Conservation (phyloP, 495 filamentous ascomycete species). For the Penicillium cataractarum region DNA sequence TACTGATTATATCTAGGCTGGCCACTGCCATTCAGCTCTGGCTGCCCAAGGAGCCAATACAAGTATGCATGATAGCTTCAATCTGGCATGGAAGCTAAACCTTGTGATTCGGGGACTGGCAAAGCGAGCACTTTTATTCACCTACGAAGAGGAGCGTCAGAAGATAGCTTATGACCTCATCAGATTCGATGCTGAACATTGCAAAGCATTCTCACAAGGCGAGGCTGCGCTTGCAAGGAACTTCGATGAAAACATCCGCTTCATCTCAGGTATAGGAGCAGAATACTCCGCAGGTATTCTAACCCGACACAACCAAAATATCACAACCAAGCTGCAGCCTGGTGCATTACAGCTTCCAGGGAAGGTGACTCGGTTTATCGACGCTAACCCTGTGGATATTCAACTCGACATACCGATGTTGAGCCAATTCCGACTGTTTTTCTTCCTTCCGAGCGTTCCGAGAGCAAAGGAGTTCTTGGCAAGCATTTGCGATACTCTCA, state of each 20-base stretch:
- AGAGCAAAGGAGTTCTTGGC: slow-evolving; percentile 56
- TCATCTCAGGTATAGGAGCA: slow-evolving; percentile 68
- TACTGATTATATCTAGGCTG: slow-evolving; percentile 34
- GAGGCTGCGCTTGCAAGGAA: slow-evolving; percentile 63
- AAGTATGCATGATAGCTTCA: slow-evolving; percentile 78
- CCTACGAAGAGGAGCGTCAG: slow-evolving; percentile 74
- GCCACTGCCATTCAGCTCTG: slow-evolving; percentile 82
- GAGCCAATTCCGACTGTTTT: slow-evolving; percentile 69
- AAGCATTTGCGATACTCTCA: slow-evolving; percentile 50
- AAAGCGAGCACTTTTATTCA: slow-evolving; percentile 60
- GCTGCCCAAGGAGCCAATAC: slow-evolving; percentile 90
- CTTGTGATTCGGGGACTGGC: slow-evolving; percentile 66
- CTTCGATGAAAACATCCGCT: slow-evolving; percentile 66
- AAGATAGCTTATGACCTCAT: slow-evolving; percentile 75
- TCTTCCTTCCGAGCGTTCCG: slow-evolving; percentile 61
- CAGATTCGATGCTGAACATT: slow-evolving; percentile 66
- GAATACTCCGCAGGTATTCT: slow-evolving; percentile 63
- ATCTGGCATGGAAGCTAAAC: slow-evolving; percentile 84
- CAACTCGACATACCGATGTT: slow-evolving; percentile 73
- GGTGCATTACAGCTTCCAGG: slow-evolving; percentile 65
- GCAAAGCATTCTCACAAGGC: slow-evolving; percentile 59
- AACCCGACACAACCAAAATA: slow-evolving; percentile 39
- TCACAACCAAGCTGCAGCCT: slow-evolving; percentile 40
- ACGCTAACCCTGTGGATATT: slow-evolving; percentile 71
- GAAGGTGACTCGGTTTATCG: slow-evolving; percentile 67